These are phyloP conservation scores for Hebeloma cylindrosporum DNA, from an alignment of 768 basidiomycete species.

Conservation along the genomic window DNA sequence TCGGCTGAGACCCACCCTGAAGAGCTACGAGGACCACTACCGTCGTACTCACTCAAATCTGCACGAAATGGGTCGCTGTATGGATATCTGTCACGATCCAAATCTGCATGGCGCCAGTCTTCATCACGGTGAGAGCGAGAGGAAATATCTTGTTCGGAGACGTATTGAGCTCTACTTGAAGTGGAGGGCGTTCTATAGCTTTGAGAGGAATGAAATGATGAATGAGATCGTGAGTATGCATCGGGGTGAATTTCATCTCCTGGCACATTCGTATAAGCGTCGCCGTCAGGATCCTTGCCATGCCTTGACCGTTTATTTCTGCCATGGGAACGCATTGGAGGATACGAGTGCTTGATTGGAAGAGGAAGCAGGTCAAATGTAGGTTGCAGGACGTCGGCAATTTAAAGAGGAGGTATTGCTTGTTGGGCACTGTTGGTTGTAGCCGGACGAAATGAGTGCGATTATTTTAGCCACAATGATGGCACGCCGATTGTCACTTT, in stretches of 20 bases:
- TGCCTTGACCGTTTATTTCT: constrained; percentile 53
- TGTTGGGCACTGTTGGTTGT: constrained; percentile 28
- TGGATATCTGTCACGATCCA: constrained; percentile 46
- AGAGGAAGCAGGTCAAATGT: constrained; percentile 24
- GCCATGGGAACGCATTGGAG: constrained; percentile 45
- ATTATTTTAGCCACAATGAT: too few species aligned
- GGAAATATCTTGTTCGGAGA: constrained; percentile 49
- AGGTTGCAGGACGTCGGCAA: too few species aligned
- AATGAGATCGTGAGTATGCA: constrained; percentile 50
- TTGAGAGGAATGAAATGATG: constrained; percentile 48
- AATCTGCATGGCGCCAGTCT: constrained; percentile 52
- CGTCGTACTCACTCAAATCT: constrained; percentile 51
- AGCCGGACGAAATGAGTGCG: constrained; percentile 32
- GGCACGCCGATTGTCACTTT: too few species aligned
- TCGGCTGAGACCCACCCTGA: constrained; percentile 46
- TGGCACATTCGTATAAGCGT: constrained; percentile 48
- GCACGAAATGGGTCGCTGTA: constrained; percentile 50
- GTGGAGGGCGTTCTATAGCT: constrained; percentile 46
- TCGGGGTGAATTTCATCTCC: constrained; percentile 53
- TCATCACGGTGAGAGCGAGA: constrained; percentile 54
- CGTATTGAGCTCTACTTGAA: constrained; percentile 43
- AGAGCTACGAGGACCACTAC: constrained; percentile 41
- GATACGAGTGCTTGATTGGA: constrained; percentile 20
- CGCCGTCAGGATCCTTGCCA: constrained; percentile 50
- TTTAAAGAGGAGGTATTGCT: constrained; percentile 30